Evolutionary conservation across 2,329 filamentous ascomycete species (phyloP).

Genomic region (Davidsoniella virescens): DNA sequence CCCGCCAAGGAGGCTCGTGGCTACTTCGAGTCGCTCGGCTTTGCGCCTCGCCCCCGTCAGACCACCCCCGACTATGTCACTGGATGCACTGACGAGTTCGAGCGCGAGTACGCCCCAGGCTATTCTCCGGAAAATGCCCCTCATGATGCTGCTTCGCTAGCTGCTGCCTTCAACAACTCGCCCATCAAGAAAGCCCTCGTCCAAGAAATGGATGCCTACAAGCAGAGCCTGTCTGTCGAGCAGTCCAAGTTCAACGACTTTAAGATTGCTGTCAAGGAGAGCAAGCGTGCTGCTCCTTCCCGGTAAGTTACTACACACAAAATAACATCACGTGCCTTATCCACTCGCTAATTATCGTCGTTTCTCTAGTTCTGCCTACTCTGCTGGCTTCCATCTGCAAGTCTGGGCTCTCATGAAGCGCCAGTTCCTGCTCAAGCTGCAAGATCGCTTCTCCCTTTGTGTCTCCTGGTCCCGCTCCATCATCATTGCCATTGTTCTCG

Average conservation of each 20-base stretch:
- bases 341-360: background rate
- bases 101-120: slow-evolving; percentile 58
- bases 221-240: slow-evolving; percentile 44
- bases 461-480: slow-evolving; percentile 55
- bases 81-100: slow-evolving; percentile 69
- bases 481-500: slow-evolving; percentile 61
- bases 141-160: slow-evolving; percentile 48
- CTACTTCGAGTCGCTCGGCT: slow-evolving; percentile 67
- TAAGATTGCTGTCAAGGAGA: slow-evolving; percentile 55
- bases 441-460: slow-evolving; percentile 62
- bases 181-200: slow-evolving; percentile 37
- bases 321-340: background rate
- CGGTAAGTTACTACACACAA: slow-evolving; percentile 21
- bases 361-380: slow-evolving; percentile 26
- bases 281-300: slow-evolving; percentile 59
- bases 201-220: slow-evolving; percentile 54
- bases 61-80: slow-evolving; percentile 73
- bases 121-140: slow-evolving; percentile 50
- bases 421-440: slow-evolving; percentile 72
- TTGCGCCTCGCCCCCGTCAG: slow-evolving; percentile 56
- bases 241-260: slow-evolving; percentile 61
- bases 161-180: slow-evolving; percentile 54
- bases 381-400: slow-evolving; percentile 67
- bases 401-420: slow-evolving; percentile 71
- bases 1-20: slow-evolving; percentile 46